These are phyloP conservation scores for Rhododendron kiyosumense DNA, from an alignment of 148 eudicot species.

Conservation along the genomic window DNA sequence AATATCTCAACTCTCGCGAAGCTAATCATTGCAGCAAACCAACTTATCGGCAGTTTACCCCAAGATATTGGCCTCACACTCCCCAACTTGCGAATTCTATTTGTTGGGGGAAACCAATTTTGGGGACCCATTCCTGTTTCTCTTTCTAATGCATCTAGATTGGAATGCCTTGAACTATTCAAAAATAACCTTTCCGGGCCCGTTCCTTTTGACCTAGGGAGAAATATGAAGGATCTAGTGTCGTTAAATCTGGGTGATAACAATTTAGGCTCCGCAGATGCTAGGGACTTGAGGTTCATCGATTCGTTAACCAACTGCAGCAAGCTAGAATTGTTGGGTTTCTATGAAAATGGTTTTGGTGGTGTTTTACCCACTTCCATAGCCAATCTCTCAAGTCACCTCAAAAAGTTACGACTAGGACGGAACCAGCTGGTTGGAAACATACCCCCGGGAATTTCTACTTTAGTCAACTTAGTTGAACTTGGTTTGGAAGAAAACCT, in stretches of 20 bases:
- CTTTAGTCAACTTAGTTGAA: not conserved
- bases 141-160: not conserved
- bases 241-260: not conserved
- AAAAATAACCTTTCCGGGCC: not conserved
- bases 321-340: not conserved
- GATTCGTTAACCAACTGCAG: not conserved
- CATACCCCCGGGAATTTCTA: conserved; percentile 6
- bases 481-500: not conserved
- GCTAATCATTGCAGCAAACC: too few relatives aligned
- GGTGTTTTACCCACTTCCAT: conserved; percentile 15
- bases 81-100: not conserved
- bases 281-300: not conserved
- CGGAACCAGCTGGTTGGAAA: conserved; percentile 1
- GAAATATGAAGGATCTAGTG: not conserved
- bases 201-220: not conserved
- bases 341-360: not conserved
- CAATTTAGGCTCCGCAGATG: not conserved
- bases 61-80: too few relatives aligned
- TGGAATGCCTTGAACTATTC: not conserved
- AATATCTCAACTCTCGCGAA: too few relatives aligned
- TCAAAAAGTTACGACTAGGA: not conserved
- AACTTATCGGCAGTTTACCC: not conserved
- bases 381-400: conserved; percentile 7
- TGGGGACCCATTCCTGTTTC: not conserved
- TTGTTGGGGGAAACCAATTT: not conserved